Evolutionary conservation across 2,329 filamentous ascomycete species (phyloP).

Genomic region (Pyricularia pennisetigena): DNA sequence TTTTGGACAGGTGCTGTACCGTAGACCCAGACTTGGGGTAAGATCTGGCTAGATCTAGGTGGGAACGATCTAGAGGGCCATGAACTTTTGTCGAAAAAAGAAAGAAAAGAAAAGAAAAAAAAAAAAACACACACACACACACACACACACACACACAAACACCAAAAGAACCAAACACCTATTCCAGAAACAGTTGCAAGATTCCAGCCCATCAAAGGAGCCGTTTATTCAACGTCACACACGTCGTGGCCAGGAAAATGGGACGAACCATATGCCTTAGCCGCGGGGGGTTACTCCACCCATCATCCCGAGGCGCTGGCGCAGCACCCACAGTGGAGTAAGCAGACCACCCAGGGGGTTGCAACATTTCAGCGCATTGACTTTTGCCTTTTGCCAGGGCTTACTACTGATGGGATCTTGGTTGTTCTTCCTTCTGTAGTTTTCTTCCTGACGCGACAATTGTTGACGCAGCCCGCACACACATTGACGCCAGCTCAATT

Average conservation of each 20-base stretch:
- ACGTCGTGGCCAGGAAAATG: background rate
- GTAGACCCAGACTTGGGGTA: too few relatives aligned
- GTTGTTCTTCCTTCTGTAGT: background rate
- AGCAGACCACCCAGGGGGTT: background rate
- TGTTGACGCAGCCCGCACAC: background rate
- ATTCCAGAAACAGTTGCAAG: background rate
- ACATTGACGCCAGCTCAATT: background rate
- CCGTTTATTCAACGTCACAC: background rate
- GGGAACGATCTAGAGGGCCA: too few relatives aligned
- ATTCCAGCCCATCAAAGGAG: background rate
- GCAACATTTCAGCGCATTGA: background rate
- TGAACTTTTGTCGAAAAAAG: too few relatives aligned
- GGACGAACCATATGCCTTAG: background rate
- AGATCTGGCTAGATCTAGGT: too few relatives aligned
- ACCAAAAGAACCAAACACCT: background rate
- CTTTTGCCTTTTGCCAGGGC: background rate
- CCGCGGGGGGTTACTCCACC: background rate
- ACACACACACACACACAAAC: too few relatives aligned
- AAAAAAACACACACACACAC: too few relatives aligned
- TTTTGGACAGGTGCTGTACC: too few relatives aligned
- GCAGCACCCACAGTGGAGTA: background rate
- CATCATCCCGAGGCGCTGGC: background rate
- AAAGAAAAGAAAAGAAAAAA: too few relatives aligned
- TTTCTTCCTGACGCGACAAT: background rate
- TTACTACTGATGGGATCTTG: background rate